Evolutionary conservation across 2,329 filamentous ascomycete genomes (phyloP).

Genomic region (Aspergillus aculeatinus): DNA sequence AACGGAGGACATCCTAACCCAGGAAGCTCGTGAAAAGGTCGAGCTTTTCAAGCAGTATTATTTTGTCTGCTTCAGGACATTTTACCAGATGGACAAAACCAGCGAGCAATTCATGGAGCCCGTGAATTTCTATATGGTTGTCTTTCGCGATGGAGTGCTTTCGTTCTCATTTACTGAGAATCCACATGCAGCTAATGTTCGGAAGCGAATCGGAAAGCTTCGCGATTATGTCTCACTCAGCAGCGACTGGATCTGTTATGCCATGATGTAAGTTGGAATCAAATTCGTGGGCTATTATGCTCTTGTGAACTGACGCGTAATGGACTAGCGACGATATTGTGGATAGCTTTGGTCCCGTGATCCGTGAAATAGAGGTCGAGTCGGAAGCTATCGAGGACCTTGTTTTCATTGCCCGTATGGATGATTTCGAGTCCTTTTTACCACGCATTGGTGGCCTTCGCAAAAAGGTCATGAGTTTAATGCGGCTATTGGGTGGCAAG

Average conservation of each 20-base stretch:
- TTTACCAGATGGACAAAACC: constrained; percentile 76
- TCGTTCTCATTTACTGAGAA: constrained; percentile 93
- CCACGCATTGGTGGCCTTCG: constrained; percentile 85
- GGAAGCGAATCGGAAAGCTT: constrained; percentile 85
- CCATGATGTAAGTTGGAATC: constrained; percentile 71
- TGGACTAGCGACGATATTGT: constrained; percentile 82
- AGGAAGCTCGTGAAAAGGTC: constrained; percentile 96
- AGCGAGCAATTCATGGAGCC: constrained; percentile 85
- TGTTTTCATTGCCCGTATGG: constrained; percentile 85
- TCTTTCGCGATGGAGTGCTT: constrained; percentile 90
- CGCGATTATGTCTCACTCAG: constrained; percentile 94
- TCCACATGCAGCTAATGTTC: constrained; percentile 81
- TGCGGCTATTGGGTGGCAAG: constrained; percentile 91
- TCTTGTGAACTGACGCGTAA: constrained; percentile 1
- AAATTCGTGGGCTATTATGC: constrained; percentile 24
- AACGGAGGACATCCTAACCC: constrained; percentile 91
- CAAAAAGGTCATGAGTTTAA: constrained; percentile 90
- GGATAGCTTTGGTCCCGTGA: constrained; percentile 88
- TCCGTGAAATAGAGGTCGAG: constrained; percentile 80
- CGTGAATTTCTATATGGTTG: constrained; percentile 94
- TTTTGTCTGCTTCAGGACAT: constrained; percentile 95
- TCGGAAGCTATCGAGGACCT: constrained; percentile 93
- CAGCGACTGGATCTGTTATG: constrained; percentile 98
- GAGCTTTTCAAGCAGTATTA: constrained; percentile 98
- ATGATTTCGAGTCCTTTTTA: constrained; percentile 85